Evolutionary conservation across 192 early-diverging fungal species (phyloP).

Genomic region (Backusella liffmaniae): DNA sequence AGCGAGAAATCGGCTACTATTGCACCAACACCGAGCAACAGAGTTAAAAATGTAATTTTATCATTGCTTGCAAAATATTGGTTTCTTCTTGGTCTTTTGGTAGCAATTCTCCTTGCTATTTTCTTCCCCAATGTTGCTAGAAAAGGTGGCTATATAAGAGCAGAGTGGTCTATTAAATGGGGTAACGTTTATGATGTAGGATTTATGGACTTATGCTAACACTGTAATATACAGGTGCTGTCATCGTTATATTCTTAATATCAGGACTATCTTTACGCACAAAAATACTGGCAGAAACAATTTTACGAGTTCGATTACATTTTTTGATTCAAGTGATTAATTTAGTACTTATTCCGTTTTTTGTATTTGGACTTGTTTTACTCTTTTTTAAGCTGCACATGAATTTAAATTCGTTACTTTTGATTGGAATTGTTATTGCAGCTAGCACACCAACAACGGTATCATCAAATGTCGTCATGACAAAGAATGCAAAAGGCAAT

Average conservation of each 20-base stretch:
- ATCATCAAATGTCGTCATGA: slow-evolving; percentile 78
- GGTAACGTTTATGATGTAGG: slow-evolving; percentile 27
- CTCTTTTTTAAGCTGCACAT: slow-evolving; percentile 45
- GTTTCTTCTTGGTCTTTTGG: slow-evolving; percentile 63
- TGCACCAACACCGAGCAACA: background rate
- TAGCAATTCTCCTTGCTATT: slow-evolving; percentile 59
- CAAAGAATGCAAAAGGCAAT: slow-evolving; percentile 62
- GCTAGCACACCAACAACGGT: slow-evolving; percentile 68
- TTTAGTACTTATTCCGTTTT: slow-evolving; percentile 56
- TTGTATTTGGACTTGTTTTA: slow-evolving; percentile 57
- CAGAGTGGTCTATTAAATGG: slow-evolving; percentile 69
- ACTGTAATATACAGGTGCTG: slow-evolving; percentile 23
- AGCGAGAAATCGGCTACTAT: slow-evolving; percentile 5
- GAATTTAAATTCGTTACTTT: slow-evolving; percentile 49
- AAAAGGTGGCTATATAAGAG: slow-evolving; percentile 45
- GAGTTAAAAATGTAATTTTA: background rate
- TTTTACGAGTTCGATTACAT: slow-evolving; percentile 48
- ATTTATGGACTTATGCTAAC: too few species aligned
- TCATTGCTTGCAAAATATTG: slow-evolving; percentile 32
- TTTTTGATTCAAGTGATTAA: slow-evolving; percentile 59
- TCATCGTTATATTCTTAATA: slow-evolving; percentile 36
- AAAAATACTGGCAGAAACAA: slow-evolving; percentile 23
- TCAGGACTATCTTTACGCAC: slow-evolving; percentile 37
- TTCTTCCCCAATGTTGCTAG: slow-evolving; percentile 58
- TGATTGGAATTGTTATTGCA: slow-evolving; percentile 63